Percentiles rank a stretch among this genome's conserved stretches.
Conservation (phyloP, 2,329 filamentous ascomycete species). For the Colletotrichum graminicola region DNA sequence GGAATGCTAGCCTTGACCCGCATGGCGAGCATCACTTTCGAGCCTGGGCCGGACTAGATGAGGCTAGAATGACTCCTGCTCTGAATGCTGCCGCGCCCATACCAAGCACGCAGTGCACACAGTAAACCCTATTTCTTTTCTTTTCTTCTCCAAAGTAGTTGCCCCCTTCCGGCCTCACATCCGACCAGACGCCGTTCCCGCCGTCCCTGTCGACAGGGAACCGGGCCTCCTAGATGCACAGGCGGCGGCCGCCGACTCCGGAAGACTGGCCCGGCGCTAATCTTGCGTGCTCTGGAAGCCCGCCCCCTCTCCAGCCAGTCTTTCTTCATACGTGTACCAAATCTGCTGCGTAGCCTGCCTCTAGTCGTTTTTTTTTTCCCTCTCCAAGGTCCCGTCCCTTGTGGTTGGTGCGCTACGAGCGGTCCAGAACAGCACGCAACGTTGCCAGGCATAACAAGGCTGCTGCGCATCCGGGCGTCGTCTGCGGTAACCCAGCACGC, state of each 20-base stretch:
- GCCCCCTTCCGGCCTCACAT: conserved; percentile 5
- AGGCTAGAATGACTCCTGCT: conserved; percentile 8
- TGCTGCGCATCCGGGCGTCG: no score
- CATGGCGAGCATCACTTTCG: not conserved
- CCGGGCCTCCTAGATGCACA: not conserved
- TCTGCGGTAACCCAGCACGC: no score
- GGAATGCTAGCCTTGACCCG: conserved; percentile 13
- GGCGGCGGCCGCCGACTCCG: conserved; percentile 1
- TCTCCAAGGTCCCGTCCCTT: not conserved
- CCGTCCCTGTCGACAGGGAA: conserved; percentile 13
- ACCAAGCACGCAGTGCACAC: conserved; percentile 15
- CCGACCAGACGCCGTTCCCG: conserved; percentile 5
- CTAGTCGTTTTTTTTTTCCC: no score
- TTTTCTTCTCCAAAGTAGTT: not conserved
- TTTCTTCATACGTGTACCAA: no score
- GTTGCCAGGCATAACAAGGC: not conserved
- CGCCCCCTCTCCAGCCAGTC: no score
- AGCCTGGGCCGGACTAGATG: not conserved
- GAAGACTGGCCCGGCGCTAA: not conserved
- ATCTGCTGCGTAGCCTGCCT: not conserved
- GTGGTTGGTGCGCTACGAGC: conserved; percentile 22
- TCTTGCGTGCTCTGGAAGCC: conserved; percentile 1
- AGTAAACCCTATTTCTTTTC: not conserved
- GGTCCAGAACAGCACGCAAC: not conserved
- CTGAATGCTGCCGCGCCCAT: conserved; percentile 11